Evolutionary conservation across 768 basidiomycete species (phyloP).

Genomic region (Amanita muscaria): DNA sequence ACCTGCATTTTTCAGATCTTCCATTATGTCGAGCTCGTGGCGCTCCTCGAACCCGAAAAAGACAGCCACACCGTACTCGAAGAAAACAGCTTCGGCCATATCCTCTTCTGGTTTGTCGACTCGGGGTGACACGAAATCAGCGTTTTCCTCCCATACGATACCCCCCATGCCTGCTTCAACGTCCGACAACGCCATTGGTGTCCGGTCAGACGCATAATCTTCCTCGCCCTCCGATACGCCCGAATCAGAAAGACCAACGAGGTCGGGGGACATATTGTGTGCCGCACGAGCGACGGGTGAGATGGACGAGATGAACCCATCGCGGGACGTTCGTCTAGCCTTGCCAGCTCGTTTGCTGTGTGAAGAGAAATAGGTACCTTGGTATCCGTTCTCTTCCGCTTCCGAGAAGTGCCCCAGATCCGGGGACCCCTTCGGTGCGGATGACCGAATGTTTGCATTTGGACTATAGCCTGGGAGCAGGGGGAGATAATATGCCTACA

Average conservation of each 20-base stretch:
- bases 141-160: background rate
- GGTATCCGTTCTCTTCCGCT: slow-evolving; percentile 86
- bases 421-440: slow-evolving; percentile 44
- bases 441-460: slow-evolving; percentile 78
- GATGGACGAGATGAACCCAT: slow-evolving; percentile 59
- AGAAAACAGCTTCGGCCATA: slow-evolving; percentile 70
- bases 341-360: slow-evolving; percentile 24
- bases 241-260: background rate
- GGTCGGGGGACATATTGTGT: slow-evolving; percentile 2
- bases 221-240: slow-evolving; percentile 6
- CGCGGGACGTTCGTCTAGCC: slow-evolving; percentile 20
- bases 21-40: slow-evolving; percentile 76
- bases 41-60: slow-evolving; percentile 81
- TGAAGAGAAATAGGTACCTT: slow-evolving; percentile 70
- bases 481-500: slow-evolving; percentile 85
- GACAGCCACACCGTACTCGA: slow-evolving; percentile 84
- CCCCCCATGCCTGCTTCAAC: background rate
- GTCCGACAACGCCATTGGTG: background rate
- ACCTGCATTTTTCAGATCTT: slow-evolving; percentile 71
- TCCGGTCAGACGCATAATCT: background rate
- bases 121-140: slow-evolving; percentile 10
- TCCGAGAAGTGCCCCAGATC: slow-evolving; percentile 68
- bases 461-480: slow-evolving; percentile 87
- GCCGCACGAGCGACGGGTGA: slow-evolving; percentile 30
- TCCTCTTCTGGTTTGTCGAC: slow-evolving; percentile 31